These are phyloP conservation scores for Dictyophora rubrovolvata DNA, from an alignment of 768 basidiomycete species.

Conservation along the genomic window DNA sequence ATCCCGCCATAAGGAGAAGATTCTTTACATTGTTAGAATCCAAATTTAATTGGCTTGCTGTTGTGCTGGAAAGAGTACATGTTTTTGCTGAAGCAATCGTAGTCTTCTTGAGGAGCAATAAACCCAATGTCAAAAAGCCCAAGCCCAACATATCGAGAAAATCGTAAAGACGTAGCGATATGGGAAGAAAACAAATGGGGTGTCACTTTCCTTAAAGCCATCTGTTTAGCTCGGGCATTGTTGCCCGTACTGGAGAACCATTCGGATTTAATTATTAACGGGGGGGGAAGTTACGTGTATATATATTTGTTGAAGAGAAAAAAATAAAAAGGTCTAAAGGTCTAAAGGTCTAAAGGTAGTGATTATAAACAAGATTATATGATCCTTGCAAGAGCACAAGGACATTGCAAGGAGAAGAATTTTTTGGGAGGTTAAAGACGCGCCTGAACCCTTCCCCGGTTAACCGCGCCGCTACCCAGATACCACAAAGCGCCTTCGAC, in stretches of 20 bases:
- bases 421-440: not conserved
- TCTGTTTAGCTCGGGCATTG: not conserved
- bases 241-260: not conserved
- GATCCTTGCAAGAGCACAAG: too few relatives aligned
- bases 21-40: not conserved
- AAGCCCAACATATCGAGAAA: not conserved
- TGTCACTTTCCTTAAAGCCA: not conserved
- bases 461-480: slow-evolving; percentile 13
- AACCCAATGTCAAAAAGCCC: not conserved
- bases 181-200: not conserved
- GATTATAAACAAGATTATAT: not conserved
- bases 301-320: not conserved
- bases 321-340: not conserved
- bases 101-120: not conserved
- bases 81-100: not conserved
- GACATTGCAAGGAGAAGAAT: too few relatives aligned
- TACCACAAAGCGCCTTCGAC: slow-evolving; percentile 24
- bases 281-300: not conserved
- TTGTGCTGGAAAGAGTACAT: not conserved
- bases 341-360: not conserved
- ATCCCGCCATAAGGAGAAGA: not conserved
- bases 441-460: not conserved
- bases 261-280: not conserved
- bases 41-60: not conserved
- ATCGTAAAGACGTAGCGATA: not conserved